Percentiles rank a stretch among this genome's conserved stretches.
These are phyloP conservation scores for Dothiorella sarmentorum DNA, from an alignment of 2,329 filamentous ascomycete genomes.

Conservation along the genomic window DNA sequence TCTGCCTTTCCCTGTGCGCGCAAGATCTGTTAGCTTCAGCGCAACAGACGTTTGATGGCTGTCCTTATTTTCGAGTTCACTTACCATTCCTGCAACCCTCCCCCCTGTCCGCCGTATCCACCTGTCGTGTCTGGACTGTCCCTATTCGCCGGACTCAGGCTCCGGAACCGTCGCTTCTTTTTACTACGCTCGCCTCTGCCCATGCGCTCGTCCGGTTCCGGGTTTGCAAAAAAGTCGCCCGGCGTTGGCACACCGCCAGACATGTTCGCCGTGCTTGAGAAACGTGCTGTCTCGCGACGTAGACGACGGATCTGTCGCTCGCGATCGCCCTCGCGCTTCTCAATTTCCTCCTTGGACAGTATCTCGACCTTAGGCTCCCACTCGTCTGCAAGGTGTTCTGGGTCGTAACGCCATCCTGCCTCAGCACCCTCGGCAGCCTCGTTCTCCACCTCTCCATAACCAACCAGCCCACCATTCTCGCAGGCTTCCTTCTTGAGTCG, in stretches of 20 bases:
- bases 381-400: constrained; percentile 69
- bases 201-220: constrained; percentile 71
- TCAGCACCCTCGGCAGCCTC: constrained; percentile 79
- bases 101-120: constrained; percentile 66
- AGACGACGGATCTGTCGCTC: constrained; percentile 85
- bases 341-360: constrained; percentile 92
- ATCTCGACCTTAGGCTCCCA: constrained; percentile 53
- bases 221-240: constrained; percentile 58
- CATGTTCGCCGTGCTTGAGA: constrained; percentile 82
- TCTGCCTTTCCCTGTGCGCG: constrained; percentile 62
- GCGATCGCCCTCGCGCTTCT: constrained; percentile 91
- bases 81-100: constrained; percentile 48
- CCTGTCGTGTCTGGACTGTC: constrained; percentile 71
- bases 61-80: constrained; percentile 19
- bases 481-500: constrained; percentile 94
- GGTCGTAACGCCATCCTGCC: constrained; percentile 93
- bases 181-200: constrained; percentile 89
- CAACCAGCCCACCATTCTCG: constrained; percentile 82
- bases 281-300: constrained; percentile 85
- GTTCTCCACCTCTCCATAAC: constrained; percentile 76
- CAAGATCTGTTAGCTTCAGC: constrained; percentile 17
- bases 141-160: constrained; percentile 76
- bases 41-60: not conserved
- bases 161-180: constrained; percentile 90
- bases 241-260: constrained; percentile 65